Conservation (phyloP, 768 basidiomycete genomes). For the Clavulina sp. region DNA sequence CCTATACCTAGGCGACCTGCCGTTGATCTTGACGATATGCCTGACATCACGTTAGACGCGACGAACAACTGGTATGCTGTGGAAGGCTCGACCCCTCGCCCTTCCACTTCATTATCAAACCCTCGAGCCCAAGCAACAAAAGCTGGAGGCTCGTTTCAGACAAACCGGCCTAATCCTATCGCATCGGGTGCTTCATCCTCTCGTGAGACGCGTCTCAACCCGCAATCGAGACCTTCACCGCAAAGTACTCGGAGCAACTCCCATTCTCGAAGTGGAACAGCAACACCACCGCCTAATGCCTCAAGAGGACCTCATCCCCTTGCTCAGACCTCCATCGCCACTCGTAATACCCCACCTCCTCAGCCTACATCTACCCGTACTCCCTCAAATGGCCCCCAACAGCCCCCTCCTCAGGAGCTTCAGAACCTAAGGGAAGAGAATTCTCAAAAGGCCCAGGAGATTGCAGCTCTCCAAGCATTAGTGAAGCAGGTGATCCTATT, state of each 20-base stretch:
- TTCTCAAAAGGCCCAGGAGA: background rate
- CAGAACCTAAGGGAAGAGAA: background rate
- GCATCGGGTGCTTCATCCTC: no score
- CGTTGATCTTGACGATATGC: no score
- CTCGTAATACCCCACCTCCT: background rate
- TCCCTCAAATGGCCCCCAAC: background rate
- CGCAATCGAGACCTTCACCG: background rate
- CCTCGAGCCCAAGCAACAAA: no score
- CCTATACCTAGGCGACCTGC: no score
- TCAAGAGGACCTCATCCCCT: background rate
- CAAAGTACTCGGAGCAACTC: background rate
- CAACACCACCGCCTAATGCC: background rate
- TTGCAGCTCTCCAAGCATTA: background rate
- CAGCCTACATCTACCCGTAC: background rate
- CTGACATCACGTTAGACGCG: no score
- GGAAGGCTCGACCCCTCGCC: no score
- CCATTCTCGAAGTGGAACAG: background rate
- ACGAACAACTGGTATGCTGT: no score
- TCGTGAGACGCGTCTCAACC: background rate
- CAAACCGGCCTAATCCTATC: background rate
- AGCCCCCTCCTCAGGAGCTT: background rate
- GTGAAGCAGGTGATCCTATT: background rate
- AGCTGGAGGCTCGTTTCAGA: background rate
- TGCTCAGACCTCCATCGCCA: background rate
- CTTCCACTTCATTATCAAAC: no score